Evolutionary conservation across 2,329 filamentous ascomycete genomes (phyloP).

Genomic region (Talaromyces piceae): DNA sequence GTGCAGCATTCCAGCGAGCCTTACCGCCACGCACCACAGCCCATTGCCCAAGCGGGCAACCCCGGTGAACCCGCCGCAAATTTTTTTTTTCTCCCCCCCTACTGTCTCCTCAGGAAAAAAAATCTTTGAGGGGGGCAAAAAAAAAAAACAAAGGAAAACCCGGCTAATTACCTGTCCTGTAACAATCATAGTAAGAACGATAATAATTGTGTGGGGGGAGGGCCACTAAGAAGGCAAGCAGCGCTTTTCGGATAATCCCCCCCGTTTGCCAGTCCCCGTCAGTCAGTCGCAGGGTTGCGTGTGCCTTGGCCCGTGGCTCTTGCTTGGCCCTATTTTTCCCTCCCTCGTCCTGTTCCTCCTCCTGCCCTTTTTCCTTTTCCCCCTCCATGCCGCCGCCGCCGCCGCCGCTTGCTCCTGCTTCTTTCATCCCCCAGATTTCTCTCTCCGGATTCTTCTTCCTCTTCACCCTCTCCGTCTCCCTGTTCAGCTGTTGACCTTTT

Average conservation of each 20-base stretch:
- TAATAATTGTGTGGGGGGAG: too few species aligned
- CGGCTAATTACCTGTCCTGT: too few species aligned
- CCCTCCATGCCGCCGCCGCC: constrained; percentile 19
- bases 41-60: neutral
- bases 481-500: too few species aligned
- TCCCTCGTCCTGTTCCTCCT: too few species aligned
- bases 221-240: neutral
- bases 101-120: too few species aligned
- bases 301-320: too few species aligned
- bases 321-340: too few species aligned
- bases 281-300: constrained; percentile 17
- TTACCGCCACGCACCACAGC: constrained; percentile 2
- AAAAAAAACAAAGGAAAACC: too few species aligned
- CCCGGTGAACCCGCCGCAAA: neutral
- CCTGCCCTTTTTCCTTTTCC: constrained; percentile 14
- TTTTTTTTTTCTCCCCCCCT: too few species aligned
- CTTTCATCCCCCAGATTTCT: constrained; percentile 14
- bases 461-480: constrained; percentile 3
- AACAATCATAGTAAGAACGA: too few species aligned
- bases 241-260: constrained; percentile 13
- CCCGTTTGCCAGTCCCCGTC: constrained; percentile 21
- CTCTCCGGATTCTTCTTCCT: constrained; percentile 12
- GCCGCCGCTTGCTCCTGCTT: neutral
- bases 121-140: neutral
- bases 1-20: neutral